Conservation (phyloP, 352 stramenopile species). For the Thraustotheca clavata region DNA sequence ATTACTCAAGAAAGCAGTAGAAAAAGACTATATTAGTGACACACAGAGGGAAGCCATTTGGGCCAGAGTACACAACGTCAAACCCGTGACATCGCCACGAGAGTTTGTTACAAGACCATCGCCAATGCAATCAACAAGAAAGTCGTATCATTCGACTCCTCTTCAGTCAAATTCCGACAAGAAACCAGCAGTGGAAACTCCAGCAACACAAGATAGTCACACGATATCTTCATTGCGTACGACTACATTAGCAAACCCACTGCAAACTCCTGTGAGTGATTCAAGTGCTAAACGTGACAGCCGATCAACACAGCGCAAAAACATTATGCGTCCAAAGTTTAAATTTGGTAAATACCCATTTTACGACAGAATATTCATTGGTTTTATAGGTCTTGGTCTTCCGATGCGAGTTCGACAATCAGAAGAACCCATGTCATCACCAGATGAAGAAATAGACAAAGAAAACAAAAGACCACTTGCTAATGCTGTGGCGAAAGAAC, state of each 20-base stretch:
- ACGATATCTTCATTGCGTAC: not conserved
- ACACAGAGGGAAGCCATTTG: not conserved
- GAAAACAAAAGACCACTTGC: not conserved
- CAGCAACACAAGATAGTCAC: not conserved
- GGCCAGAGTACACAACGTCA: not conserved
- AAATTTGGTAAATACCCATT: not conserved
- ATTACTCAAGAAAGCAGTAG: slow-evolving; percentile 10
- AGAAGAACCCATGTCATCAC: not conserved
- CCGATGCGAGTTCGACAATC: not conserved
- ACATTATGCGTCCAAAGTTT: not conserved
- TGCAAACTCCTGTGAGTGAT: not conserved
- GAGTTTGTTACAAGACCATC: not conserved
- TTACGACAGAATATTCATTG: not conserved
- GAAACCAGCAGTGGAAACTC: not conserved
- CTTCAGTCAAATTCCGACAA: not conserved
- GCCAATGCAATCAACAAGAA: not conserved
- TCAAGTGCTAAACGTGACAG: not conserved
- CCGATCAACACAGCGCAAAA: not conserved
- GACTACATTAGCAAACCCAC: not conserved
- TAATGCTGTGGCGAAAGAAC: not conserved
- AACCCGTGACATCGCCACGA: not conserved
- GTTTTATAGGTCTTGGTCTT: not conserved
- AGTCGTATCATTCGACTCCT: not conserved
- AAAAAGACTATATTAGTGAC: not conserved
- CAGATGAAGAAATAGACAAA: not conserved